Evolutionary conservation across 1,139 yeast genomes (phyloP).

Genomic region (Suhomyces terraborum): DNA sequence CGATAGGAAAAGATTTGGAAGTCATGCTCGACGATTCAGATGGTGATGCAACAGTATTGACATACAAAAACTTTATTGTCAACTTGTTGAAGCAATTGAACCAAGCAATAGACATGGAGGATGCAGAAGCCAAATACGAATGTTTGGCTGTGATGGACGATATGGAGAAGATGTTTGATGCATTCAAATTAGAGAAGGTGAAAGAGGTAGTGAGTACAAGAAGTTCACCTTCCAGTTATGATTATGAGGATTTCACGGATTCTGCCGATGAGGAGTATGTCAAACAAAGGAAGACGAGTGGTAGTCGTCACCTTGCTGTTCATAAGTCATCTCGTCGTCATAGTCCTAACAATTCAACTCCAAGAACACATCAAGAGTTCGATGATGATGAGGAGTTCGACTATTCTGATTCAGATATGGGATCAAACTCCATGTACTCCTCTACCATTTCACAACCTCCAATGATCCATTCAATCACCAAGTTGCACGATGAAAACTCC

Average conservation of each 20-base stretch:
- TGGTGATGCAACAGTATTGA: conserved; percentile 38
- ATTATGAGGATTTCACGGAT: conserved; percentile 1
- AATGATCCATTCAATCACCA: conserved; percentile 46
- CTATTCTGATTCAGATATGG: conserved; percentile 34
- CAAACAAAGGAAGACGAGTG: not conserved
- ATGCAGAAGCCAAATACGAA: conserved; percentile 54
- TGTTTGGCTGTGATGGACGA: conserved; percentile 62
- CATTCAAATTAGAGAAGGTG: conserved; percentile 41
- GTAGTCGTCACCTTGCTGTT: not conserved
- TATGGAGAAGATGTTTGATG: conserved; percentile 64
- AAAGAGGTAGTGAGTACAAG: conserved; percentile 19
- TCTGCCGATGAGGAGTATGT: not conserved
- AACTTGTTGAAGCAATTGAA: conserved; percentile 54
- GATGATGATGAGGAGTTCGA: conserved; percentile 25
- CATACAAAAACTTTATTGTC: conserved; percentile 54
- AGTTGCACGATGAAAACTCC: conserved; percentile 13
- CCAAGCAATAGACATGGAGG: conserved; percentile 50
- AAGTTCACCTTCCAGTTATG: conserved; percentile 1
- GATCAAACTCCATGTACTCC: conserved; percentile 30
- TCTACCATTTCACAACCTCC: conserved; percentile 37
- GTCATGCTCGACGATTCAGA: conserved; percentile 29
- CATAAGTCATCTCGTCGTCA: conserved; percentile 9
- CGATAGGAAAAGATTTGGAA: conserved; percentile 58
- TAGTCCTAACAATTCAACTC: conserved; percentile 13
- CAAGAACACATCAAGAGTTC: conserved; percentile 11